phyloP scores from a whole-genome alignment of 1,284 basidiomycete genomes.

The Mycosarcoma maydis region DNA sequence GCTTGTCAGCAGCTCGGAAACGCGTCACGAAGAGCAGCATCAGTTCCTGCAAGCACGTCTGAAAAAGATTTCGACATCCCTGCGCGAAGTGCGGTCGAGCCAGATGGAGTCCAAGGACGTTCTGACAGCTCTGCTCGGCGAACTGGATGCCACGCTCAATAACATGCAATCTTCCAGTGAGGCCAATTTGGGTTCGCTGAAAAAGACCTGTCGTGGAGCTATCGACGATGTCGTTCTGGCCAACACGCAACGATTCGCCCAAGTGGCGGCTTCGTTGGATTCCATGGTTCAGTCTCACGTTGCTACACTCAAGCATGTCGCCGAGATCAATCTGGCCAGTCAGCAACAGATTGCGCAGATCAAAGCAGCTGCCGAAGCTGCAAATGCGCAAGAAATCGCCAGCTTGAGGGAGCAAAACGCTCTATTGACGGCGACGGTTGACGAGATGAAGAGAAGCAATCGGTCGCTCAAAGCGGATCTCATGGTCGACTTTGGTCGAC shows the following conservation, averaged over 20 bases:
- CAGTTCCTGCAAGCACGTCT: slow-evolving; percentile 62
- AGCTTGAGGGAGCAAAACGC: slow-evolving; percentile 79
- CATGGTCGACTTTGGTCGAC: slow-evolving; percentile 75
- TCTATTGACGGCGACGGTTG: slow-evolving; percentile 74
- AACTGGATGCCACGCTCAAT: slow-evolving; percentile 74
- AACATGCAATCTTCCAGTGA: slow-evolving; percentile 73
- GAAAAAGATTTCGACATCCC: slow-evolving; percentile 18
- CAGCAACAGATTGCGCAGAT: slow-evolving; percentile 69
- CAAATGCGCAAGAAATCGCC: slow-evolving; percentile 71
- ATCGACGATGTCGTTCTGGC: slow-evolving; percentile 62
- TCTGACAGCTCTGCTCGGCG: slow-evolving; percentile 73
- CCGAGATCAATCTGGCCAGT: slow-evolving; percentile 71
- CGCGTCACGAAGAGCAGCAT: slow-evolving; percentile 73
- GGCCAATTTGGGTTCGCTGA: slow-evolving; percentile 68
- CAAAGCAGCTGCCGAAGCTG: slow-evolving; percentile 71
- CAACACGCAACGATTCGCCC: slow-evolving; percentile 23
- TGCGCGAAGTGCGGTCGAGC: slow-evolving; percentile 28
- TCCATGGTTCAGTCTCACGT: slow-evolving; percentile 71
- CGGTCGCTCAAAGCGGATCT: slow-evolving; percentile 78
- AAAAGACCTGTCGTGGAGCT: slow-evolving; percentile 66
- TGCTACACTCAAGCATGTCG: slow-evolving; percentile 73
- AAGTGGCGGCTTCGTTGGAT: slow-evolving; percentile 66
- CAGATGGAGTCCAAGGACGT: slow-evolving; percentile 69
- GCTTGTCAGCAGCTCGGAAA: slow-evolving; percentile 70
- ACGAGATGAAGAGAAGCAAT: slow-evolving; percentile 75